Evolutionary conservation across 176 grass and related monocot genomes (phyloP).

Genomic region (Saccharum spontaneum): DNA sequence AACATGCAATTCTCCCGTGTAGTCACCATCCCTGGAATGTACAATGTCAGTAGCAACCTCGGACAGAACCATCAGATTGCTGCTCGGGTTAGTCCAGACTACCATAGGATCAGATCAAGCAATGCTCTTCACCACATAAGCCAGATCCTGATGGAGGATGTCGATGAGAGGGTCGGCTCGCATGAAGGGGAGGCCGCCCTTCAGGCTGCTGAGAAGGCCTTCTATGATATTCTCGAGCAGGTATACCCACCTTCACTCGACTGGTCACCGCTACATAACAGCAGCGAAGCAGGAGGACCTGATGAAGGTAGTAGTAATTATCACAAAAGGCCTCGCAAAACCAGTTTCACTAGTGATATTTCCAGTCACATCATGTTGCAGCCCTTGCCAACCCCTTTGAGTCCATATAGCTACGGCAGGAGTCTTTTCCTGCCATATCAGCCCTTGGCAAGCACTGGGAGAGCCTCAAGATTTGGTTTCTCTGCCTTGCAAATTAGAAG

Average conservation of each 20-base stretch:
- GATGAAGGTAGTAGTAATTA: slow-evolving; percentile 6
- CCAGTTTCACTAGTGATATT: not conserved
- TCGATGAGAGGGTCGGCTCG: slow-evolving; percentile 14
- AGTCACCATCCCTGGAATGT: not conserved
- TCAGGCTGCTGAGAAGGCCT: slow-evolving; percentile 44
- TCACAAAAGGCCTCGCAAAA: not conserved
- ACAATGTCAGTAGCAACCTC: not conserved
- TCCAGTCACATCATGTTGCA: not conserved
- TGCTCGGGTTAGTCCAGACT: not conserved
- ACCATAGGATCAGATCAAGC: slow-evolving; percentile 21
- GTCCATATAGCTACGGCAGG: not conserved
- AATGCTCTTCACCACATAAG: slow-evolving; percentile 40
- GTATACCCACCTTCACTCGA: slow-evolving; percentile 3
- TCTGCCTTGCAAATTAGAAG: slow-evolving; percentile 35
- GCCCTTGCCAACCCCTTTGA: not conserved
- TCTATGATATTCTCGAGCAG: slow-evolving; percentile 44
- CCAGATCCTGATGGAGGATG: slow-evolving; percentile 45
- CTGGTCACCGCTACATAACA: not conserved
- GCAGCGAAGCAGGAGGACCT: not conserved
- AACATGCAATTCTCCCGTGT: not conserved
- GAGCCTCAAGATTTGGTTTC: not conserved
- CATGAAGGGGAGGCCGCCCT: slow-evolving; percentile 28
- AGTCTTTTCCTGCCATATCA: slow-evolving; percentile 11
- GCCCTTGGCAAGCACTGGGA: not conserved
- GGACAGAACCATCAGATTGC: not conserved